Conservation (phyloP, 108 stramenopile species). For the Cyclotella atomus region DNA sequence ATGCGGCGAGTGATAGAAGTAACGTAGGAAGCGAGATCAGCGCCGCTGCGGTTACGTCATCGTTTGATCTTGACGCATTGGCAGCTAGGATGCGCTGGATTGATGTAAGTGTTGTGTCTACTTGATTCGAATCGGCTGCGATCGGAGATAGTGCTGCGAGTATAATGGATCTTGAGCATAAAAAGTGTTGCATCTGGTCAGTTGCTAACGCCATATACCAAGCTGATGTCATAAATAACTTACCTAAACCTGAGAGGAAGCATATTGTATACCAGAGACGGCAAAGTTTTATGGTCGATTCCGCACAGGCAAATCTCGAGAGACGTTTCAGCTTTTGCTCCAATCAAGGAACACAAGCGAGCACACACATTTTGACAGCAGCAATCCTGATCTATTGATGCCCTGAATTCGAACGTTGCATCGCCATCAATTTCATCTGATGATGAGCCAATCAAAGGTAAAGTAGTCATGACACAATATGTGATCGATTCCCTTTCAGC, state of each 20-base stretch:
- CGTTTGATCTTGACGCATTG: constrained; percentile 5
- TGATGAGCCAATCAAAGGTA: constrained; percentile 15
- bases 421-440: constrained; percentile 7
- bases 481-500: constrained; percentile 36
- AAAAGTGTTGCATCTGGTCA: background rate
- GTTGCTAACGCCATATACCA: background rate
- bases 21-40: constrained; percentile 35
- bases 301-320: constrained; percentile 26
- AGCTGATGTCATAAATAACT: background rate
- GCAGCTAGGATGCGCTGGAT: constrained; percentile 33
- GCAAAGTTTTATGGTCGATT: background rate
- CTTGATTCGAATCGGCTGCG: constrained; percentile 15
- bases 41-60: constrained; percentile 2
- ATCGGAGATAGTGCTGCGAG: constrained; percentile 39
- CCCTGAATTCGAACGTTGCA: background rate
- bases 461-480: constrained; percentile 29
- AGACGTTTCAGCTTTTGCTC: background rate
- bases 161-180: constrained; percentile 25
- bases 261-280: constrained; percentile 4
- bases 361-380: constrained; percentile 19
- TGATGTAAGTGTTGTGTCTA: constrained; percentile 39
- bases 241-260: constrained; percentile 33
- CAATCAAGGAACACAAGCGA: constrained; percentile 28
- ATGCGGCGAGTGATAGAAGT: constrained; percentile 35
- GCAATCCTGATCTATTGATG: background rate